A percentile compares a stretch with the other conserved stretches of the same genome.
Evolutionary conservation across 2,329 filamentous ascomycete species (phyloP).

Genomic region (Rhinocladiella mackenziei): DNA sequence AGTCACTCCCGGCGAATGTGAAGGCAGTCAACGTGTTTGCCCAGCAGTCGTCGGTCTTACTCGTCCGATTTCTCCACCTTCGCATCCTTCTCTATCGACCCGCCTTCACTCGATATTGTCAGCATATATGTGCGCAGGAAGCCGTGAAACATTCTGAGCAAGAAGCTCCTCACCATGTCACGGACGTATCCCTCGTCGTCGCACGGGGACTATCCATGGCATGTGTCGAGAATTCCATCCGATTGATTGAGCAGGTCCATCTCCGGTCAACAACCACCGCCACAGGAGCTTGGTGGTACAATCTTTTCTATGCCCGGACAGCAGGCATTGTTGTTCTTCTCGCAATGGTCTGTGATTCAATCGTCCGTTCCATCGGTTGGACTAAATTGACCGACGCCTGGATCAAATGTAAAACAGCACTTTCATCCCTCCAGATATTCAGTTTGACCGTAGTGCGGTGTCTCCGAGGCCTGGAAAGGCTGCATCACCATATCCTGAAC

Average conservation of each 20-base stretch:
- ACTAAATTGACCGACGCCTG: constrained; percentile 1
- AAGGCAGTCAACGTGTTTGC: not conserved
- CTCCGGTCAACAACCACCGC: constrained; percentile 4
- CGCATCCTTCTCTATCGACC: constrained; percentile 8
- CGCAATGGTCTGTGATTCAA: constrained; percentile 3
- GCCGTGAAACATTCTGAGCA: not conserved
- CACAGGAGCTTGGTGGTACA: constrained; percentile 13
- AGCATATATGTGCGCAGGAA: not conserved
- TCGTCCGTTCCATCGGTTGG: not conserved
- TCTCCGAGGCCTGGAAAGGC: constrained; percentile 3
- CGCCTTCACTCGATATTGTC: constrained; percentile 4
- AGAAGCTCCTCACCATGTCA: too few relatives aligned
- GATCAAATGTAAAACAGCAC: constrained; percentile 3
- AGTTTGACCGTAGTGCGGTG: constrained; percentile 1
- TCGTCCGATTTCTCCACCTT: constrained; percentile 4
- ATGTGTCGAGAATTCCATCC: constrained; percentile 6
- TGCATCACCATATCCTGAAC: constrained; percentile 2
- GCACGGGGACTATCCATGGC: not conserved
- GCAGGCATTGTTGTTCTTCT: constrained; percentile 8
- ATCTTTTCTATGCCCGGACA: constrained; percentile 10
- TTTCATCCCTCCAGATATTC: constrained; percentile 5
- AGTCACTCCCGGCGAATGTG: not conserved
- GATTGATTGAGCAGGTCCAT: constrained; percentile 8
- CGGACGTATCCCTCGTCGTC: constrained; percentile 2
- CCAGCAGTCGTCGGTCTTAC: constrained; percentile 7